phyloP scores from a whole-genome alignment of 2,329 filamentous ascomycete species.

The Aspergillus quadricinctus region DNA sequence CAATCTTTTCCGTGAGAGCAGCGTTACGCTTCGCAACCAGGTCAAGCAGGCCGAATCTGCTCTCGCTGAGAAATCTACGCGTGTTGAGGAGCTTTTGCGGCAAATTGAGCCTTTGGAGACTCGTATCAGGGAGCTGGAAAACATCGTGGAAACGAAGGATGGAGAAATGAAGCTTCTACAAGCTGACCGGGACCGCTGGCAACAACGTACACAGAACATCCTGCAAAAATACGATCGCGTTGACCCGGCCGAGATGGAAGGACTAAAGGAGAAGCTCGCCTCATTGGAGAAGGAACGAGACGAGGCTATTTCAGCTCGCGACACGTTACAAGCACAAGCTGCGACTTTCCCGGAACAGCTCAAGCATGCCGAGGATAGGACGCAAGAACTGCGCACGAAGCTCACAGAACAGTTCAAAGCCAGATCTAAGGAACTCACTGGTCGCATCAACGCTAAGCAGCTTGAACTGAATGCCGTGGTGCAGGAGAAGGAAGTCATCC shows the following conservation, averaged over 20 bases:
- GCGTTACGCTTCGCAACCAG: conserved; percentile 82
- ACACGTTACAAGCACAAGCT: conserved; percentile 48
- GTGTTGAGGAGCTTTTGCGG: conserved; percentile 67
- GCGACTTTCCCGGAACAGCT: conserved; percentile 47
- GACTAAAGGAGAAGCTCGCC: conserved; percentile 73
- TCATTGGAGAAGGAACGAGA: conserved; percentile 63
- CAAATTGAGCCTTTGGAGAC: conserved; percentile 79
- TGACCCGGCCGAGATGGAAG: conserved; percentile 88
- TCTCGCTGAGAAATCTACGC: conserved; percentile 68
- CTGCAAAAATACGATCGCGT: conserved; percentile 93
- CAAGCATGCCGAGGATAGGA: conserved; percentile 43
- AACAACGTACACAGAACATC: conserved; percentile 92
- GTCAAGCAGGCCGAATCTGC: conserved; percentile 72
- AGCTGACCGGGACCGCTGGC: conserved; percentile 89
- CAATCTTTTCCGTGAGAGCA: conserved; percentile 94
- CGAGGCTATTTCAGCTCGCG: conserved; percentile 55
- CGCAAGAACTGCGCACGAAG: conserved; percentile 46
- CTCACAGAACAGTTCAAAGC: conserved; percentile 51
- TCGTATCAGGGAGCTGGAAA: conserved; percentile 76
- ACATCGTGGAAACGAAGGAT: conserved; percentile 72
- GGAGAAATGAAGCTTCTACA: conserved; percentile 85
- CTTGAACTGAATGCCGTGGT: conserved; percentile 43
- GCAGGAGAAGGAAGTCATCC: conserved; percentile 64
- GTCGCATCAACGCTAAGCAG: conserved; percentile 54
- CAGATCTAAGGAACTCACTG: conserved; percentile 60